A percentile compares a stretch with the other conserved stretches of the same genome.
These are phyloP conservation scores for Penicillium sp. DNA, from an alignment of 2,329 filamentous ascomycete genomes.

Conservation along the genomic window DNA sequence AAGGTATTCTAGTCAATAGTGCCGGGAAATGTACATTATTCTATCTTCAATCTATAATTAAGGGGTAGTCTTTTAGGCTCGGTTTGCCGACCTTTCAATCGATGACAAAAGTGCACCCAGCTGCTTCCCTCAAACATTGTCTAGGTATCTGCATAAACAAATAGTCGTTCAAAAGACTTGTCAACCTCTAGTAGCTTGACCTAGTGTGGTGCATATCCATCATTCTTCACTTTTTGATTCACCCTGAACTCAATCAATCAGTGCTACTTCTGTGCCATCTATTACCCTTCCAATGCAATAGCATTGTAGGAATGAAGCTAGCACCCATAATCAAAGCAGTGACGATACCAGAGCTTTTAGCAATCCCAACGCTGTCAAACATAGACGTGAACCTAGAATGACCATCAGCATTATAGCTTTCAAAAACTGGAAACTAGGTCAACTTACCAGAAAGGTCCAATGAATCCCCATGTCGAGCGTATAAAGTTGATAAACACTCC, in stretches of 20 bases:
- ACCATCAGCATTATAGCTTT: not conserved
- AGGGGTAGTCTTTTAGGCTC: no score
- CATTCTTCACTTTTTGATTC: not conserved
- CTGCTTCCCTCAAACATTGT: not conserved
- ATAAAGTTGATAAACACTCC: conserved; percentile 62
- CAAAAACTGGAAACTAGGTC: conserved; percentile 1
- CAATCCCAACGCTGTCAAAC: conserved; percentile 36
- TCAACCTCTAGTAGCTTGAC: not conserved
- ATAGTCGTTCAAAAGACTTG: not conserved
- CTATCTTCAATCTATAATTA: not conserved
- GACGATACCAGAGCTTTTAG: conserved; percentile 29
- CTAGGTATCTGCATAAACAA: not conserved
- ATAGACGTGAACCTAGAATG: conserved; percentile 15
- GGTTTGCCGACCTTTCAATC: not conserved
- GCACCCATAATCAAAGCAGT: conserved; percentile 31
- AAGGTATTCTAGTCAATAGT: not conserved
- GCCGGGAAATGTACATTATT: not conserved
- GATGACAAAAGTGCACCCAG: not conserved
- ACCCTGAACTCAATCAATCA: not conserved
- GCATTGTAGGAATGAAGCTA: conserved; percentile 30
- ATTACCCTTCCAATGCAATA: conserved; percentile 28
- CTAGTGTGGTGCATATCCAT: not conserved
- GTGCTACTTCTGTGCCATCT: not conserved
- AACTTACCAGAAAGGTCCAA: conserved; percentile 41
- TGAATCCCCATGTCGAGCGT: conserved; percentile 41